Base-by-base conservation (phyloP, 805 yeast species). In the Hanseniaspora thailandica region DNA sequence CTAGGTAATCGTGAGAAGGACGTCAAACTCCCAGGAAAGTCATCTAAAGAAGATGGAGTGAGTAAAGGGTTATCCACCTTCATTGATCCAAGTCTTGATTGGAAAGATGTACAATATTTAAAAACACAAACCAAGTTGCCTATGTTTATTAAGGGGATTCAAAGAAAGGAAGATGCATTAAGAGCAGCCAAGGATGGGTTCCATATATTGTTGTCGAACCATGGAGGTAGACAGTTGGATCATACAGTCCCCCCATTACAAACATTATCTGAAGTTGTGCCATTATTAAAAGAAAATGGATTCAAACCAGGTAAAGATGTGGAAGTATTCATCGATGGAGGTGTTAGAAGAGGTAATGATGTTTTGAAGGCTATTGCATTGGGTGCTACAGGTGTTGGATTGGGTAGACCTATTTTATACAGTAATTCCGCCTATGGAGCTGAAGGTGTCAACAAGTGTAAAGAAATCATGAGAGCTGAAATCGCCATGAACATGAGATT, bases 1-100 rank as follows among this genome's bases (percentile, higher is more conserved):
- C 72, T 88, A 41, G 97, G 97, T 13, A 78, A 93, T 57, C 78
- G 97, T 60, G 97, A 89, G 66, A 88, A 86, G 66, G 96, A 87
- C 62, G 77, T 78, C 78, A 76, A 86, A 57, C 67, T 79, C 54
- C 83, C 84, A 63, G 69, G 68, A 26, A 73, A 69, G 38, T 71
- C 65, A 26, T 71, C 69, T 23, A 74, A 79, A n/a, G 87, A 83
- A 61, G 72, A 85, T 47, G 96, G 96, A 54, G 95, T 95, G 0
- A 86, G 96, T 0, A 74, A 84, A 49, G 94, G 96, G 0, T 75
- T 89, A 51, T 80, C 88, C n/a, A 74, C 87, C 1, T 88, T 89
- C 66, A 89, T 89, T 58, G 90, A 84, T 64, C 76, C 86, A 12
- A 66, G 76, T 2, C 67, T 83, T 40, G 69, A 73, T 31, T 84